Evolutionary conservation across 108 stramenopile species (phyloP).

Genomic region (Bacterosira constricta): DNA sequence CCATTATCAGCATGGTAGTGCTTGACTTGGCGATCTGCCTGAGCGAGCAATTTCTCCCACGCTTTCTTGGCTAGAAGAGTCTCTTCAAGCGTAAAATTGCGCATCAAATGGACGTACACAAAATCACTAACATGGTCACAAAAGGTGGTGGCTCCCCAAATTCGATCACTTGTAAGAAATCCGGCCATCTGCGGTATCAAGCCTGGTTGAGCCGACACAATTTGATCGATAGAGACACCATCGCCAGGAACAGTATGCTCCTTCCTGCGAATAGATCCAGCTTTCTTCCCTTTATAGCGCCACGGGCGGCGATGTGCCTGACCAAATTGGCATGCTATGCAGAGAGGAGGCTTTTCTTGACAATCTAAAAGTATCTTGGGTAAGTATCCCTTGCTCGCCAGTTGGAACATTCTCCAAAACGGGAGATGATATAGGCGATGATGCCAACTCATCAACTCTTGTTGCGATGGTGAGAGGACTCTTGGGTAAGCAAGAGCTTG

Average conservation of each 20-base stretch:
- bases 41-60: not conserved
- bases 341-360: slow-evolving; percentile 8
- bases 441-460: slow-evolving; percentile 9
- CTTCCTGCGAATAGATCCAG: not conserved
- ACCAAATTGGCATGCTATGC: slow-evolving; percentile 38
- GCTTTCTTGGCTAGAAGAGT: slow-evolving; percentile 18
- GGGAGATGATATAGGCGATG: not conserved
- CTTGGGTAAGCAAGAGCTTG: slow-evolving; percentile 1
- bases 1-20: slow-evolving; percentile 28
- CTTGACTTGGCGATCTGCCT: not conserved
- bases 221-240: slow-evolving; percentile 52
- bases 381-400: not conserved
- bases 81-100: slow-evolving; percentile 18
- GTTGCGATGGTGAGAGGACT: not conserved
- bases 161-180: slow-evolving; percentile 32
- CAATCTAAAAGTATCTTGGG: not conserved
- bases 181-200: slow-evolving; percentile 58
- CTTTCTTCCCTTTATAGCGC: not conserved
- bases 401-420: not conserved
- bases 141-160: slow-evolving; percentile 53
- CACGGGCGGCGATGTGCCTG: slow-evolving; percentile 32
- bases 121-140: slow-evolving; percentile 51
- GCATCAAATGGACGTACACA: slow-evolving; percentile 29
- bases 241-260: slow-evolving; percentile 35
- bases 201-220: slow-evolving; percentile 53